Conservation (phyloP, 1,284 basidiomycete genomes). For the Ustilago trichophora region DNA sequence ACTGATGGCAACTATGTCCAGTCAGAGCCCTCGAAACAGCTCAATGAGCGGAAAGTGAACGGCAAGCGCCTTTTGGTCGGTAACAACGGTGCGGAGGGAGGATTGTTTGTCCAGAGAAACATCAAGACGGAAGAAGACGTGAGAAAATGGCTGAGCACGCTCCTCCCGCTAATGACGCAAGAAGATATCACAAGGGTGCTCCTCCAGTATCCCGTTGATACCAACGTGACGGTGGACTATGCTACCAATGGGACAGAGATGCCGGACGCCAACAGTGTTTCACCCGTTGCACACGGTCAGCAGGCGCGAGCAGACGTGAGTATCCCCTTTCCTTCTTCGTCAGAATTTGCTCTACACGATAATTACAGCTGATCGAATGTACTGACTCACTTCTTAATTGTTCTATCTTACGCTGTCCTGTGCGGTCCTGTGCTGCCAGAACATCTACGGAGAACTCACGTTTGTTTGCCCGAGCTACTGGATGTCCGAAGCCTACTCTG, state of each 20-base stretch:
- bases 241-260: constrained; percentile 23
- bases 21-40: constrained; percentile 11
- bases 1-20: constrained; percentile 24
- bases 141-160: constrained; percentile 10
- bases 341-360: too few species aligned
- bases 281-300: constrained; percentile 16
- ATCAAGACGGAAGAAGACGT: constrained; percentile 19
- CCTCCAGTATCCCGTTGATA: constrained; percentile 19
- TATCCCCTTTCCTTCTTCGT: background rate
- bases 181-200: constrained; percentile 19
- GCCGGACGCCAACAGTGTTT: constrained; percentile 26
- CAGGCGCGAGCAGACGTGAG: constrained; percentile 28
- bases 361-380: too few species aligned
- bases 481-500: constrained; percentile 37
- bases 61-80: constrained; percentile 26
- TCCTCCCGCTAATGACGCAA: constrained; percentile 14
- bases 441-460: constrained; percentile 38
- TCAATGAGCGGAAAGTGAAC: constrained; percentile 14
- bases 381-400: background rate
- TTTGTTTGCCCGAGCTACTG: constrained; percentile 44
- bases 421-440: background rate
- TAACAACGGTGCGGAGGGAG: constrained; percentile 33
- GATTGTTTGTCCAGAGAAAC: constrained; percentile 10
- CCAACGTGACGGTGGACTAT: constrained; percentile 11
- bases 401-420: background rate